These are phyloP conservation scores for Herpetospermum pedunculosum DNA, from an alignment of 306 rosid species.

Conservation along the genomic window DNA sequence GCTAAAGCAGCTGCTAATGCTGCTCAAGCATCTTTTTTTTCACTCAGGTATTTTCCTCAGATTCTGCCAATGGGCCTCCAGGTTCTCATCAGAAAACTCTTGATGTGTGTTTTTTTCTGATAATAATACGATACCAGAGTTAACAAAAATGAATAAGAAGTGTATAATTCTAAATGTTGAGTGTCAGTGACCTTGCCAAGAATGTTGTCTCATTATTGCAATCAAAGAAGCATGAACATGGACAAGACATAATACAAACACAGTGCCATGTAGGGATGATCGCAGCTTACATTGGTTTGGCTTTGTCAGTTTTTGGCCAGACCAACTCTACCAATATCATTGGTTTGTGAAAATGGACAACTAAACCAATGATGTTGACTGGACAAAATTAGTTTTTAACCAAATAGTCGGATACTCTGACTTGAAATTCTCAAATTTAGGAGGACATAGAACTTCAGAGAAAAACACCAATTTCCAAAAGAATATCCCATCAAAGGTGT, in stretches of 20 bases:
- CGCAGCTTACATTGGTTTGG: neutral
- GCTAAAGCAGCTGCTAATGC: conserved; percentile 96
- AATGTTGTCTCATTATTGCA: neutral
- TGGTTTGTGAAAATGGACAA: neutral
- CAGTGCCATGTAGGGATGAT: neutral
- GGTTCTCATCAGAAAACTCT: neutral
- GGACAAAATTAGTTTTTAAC: neutral
- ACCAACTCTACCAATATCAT: neutral
- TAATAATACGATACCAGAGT: neutral
- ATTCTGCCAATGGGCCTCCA: neutral
- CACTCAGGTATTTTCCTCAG: conserved; percentile 50
- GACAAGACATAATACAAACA: neutral
- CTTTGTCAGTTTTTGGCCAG: neutral
- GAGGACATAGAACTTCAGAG: neutral
- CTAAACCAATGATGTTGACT: neutral
- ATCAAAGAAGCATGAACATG: neutral
- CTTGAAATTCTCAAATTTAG: neutral
- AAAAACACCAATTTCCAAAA: neutral
- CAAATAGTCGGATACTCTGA: neutral
- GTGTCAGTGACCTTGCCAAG: neutral
- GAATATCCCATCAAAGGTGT: neutral
- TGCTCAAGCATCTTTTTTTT: conserved; percentile 81
- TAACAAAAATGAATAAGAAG: neutral
- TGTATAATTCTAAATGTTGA: neutral
- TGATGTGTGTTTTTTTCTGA: neutral